Percentiles rank a stretch among this genome's conserved stretches.
Evolutionary conservation across 2,329 filamentous ascomycete species (phyloP).

Genomic region (Cladosporium halotolerans): DNA sequence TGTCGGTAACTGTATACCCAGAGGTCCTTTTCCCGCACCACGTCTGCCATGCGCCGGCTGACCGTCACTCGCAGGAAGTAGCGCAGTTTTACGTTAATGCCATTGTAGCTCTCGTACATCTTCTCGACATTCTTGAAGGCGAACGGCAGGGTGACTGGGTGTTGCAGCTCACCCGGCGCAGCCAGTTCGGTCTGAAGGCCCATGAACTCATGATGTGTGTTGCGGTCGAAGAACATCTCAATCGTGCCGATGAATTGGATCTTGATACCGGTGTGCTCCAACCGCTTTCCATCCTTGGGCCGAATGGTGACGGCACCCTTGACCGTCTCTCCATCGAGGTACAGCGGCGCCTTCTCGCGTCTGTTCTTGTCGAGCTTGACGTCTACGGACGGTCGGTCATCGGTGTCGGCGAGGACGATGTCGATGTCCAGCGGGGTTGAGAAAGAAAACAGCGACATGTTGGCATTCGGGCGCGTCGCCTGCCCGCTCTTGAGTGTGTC

Average conservation of each 20-base stretch:
- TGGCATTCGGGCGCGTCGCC: slow-evolving; percentile 11
- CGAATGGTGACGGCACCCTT: slow-evolving; percentile 92
- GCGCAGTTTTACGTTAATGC: slow-evolving; percentile 97
- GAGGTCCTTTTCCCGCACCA: slow-evolving; percentile 97
- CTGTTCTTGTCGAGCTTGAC: slow-evolving; percentile 98
- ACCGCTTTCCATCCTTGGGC: slow-evolving; percentile 94
- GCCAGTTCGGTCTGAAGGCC: slow-evolving; percentile 95
- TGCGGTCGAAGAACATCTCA: slow-evolving; percentile 99
- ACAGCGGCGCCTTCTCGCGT: slow-evolving; percentile 91
- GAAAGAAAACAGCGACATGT: slow-evolving; percentile 92
- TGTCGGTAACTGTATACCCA: slow-evolving; percentile 99
- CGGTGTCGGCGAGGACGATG: slow-evolving; percentile 90
- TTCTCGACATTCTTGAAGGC: slow-evolving; percentile 99
- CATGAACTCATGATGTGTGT: slow-evolving; percentile 98
- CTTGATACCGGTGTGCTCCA: slow-evolving; percentile 98
- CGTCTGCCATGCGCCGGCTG: slow-evolving; percentile 92
- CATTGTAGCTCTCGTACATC: slow-evolving; percentile 99
- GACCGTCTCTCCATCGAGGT: slow-evolving; percentile 97
- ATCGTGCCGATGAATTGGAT: slow-evolving; percentile 99
- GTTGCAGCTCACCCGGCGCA: slow-evolving; percentile 92
- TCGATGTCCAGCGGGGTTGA: slow-evolving; percentile 98
- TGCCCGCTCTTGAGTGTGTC: background rate
- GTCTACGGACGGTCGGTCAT: slow-evolving; percentile 91
- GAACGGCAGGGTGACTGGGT: slow-evolving; percentile 97
- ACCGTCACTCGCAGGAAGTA: slow-evolving; percentile 98